Conservation (phyloP, 345 rosid genomes). For the Eucalyptus grandis region DNA sequence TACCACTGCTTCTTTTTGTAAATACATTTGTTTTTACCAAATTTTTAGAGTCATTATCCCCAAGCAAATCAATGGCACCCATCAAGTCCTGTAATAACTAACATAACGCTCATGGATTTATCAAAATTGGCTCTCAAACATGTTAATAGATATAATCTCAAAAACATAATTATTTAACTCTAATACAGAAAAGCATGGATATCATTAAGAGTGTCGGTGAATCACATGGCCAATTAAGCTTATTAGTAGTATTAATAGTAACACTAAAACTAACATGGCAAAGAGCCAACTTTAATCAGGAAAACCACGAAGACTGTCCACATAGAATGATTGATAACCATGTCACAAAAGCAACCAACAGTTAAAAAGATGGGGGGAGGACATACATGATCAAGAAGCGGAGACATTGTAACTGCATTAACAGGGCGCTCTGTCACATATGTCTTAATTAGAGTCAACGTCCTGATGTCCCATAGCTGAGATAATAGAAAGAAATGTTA, state of each 20-base stretch:
- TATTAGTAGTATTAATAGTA: background rate
- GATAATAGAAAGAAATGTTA: background rate
- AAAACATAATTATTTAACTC: background rate
- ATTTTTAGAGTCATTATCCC: background rate
- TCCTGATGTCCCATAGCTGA: slow-evolving; percentile 90
- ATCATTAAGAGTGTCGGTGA: background rate
- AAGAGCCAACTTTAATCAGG: background rate
- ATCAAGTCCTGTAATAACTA: background rate
- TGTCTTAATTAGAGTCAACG: slow-evolving; percentile 80
- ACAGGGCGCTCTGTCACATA: slow-evolving; percentile 87
- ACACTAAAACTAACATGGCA: background rate
- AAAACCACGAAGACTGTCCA: background rate
- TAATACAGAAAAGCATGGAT: background rate
- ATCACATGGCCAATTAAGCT: background rate
- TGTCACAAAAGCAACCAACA: background rate
- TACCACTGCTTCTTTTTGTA: background rate
- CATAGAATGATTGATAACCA: background rate
- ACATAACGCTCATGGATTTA: background rate
- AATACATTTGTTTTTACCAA: background rate
- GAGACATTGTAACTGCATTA: slow-evolving; percentile 97
- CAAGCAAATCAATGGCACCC: background rate
- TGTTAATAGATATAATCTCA: background rate
- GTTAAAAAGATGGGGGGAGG: background rate
- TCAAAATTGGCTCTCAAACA: background rate
- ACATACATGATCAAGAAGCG: slow-evolving; percentile 86